Evolutionary conservation across 225 moss, liverwort and hornwort genomes (phyloP).

Genomic region (Marchantia paleacea): DNA sequence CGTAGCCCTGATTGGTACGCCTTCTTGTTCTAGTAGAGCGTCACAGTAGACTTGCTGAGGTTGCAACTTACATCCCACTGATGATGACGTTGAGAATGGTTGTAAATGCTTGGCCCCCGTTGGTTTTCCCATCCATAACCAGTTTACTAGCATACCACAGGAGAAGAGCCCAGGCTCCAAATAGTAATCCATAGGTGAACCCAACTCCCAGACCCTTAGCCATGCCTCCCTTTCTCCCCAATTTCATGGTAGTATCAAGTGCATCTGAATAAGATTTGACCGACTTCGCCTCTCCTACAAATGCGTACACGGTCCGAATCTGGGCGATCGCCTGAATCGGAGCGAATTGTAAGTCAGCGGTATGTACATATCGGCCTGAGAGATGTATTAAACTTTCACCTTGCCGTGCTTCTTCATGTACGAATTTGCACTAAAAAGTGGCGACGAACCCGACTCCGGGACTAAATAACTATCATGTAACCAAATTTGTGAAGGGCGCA

Average conservation of each 20-base stretch:
- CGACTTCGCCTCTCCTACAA: slow-evolving; percentile 76
- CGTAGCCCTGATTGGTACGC: no score
- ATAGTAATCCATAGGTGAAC: slow-evolving; percentile 79
- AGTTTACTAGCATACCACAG: slow-evolving; percentile 86
- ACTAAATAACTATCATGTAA: no score
- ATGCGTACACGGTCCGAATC: slow-evolving; percentile 85
- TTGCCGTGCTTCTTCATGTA: no score
- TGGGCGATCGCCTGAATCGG: slow-evolving; percentile 67
- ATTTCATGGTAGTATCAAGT: slow-evolving; percentile 51
- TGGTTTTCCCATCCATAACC: slow-evolving; percentile 61
- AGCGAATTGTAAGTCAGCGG: no score
- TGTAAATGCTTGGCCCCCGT: slow-evolving; percentile 84
- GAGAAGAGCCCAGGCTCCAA: slow-evolving; percentile 81
- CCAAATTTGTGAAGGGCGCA: no score
- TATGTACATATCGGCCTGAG: no score
- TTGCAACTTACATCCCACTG: slow-evolving; percentile 69
- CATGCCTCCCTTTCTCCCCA: slow-evolving; percentile 78
- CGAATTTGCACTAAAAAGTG: no score
- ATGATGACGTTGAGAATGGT: slow-evolving; percentile 93
- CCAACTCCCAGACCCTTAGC: slow-evolving; percentile 91
- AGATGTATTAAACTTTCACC: no score
- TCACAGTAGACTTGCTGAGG: not conserved
- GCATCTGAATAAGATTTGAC: slow-evolving; percentile 65
- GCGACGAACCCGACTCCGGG: no score
- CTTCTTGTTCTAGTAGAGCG: no score